Evolutionary conservation across 352 stramenopile species (phyloP), one percentile per base, ranked within the genome.

Genomic region (Globisporangium heterothallicum): DNA sequence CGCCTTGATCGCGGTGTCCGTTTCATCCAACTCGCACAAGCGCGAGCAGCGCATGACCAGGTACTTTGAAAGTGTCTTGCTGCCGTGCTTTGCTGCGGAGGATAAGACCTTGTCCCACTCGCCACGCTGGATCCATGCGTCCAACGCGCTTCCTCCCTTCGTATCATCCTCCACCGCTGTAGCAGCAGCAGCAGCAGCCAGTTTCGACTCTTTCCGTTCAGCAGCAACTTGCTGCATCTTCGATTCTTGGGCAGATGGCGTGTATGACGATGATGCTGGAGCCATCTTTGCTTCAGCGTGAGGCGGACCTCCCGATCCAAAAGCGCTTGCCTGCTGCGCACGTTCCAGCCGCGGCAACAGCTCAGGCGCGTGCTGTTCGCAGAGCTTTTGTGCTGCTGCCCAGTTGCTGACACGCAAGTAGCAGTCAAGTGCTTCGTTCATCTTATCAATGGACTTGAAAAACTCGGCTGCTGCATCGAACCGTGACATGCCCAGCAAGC

Each of bases 51-150:
- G 78, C 30, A 93, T 43, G 6, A 91, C 76, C 22, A 95, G 72
- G 51, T 97, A 97, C 61, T 95, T 97, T 3, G 78, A 66, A 16
- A 95, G 69, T 26, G 84, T 81, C 41, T 76, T 74, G 30, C 68
- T 51, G 16, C 80, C 78, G 34, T 94, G 80, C 52, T 94, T 92
- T 13, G 78, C 75, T 27, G 83, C 83, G 3, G 81, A 89, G 26
- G 80, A 90, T 9, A 97, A 82, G 36, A 98, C 83, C 49, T 92
- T 88, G 62, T 97, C 89, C 92, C 93, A 98, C 61, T 98, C 86
- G 18, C 86, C 88, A 24, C 87, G 83, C 58, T 98, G 85, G 60
- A 95, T 96, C 66, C 95, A 93, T 25, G 95, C 78, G 47, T 97
- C 86, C 27, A 98, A 61, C 4, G 88, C 92, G 2, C 49, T 58